Conservation (phyloP, 352 stramenopile species). For the Pythium periplocum region DNA sequence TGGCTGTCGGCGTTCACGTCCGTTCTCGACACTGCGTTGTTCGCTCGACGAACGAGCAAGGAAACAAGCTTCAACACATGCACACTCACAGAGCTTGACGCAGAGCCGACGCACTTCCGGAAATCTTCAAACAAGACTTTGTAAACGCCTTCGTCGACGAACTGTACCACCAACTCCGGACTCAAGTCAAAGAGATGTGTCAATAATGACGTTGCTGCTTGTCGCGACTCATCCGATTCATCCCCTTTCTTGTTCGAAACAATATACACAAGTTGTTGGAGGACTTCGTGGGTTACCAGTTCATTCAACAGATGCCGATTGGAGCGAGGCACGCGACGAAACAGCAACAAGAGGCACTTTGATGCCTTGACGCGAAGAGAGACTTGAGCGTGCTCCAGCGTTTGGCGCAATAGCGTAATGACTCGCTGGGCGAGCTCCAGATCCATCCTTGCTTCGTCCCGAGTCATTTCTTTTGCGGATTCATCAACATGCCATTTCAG, state of each 20-base stretch:
- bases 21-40: slow-evolving; percentile 11
- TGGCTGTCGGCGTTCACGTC: background rate
- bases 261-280: slow-evolving; percentile 50
- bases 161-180: slow-evolving; percentile 40
- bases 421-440: slow-evolving; percentile 39
- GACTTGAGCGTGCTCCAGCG: slow-evolving; percentile 51
- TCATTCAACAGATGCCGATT: slow-evolving; percentile 25
- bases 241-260: slow-evolving; percentile 36
- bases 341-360: slow-evolving; percentile 63
- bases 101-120: slow-evolving; percentile 32
- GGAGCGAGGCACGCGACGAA: slow-evolving; percentile 37
- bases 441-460: slow-evolving; percentile 23
- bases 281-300: slow-evolving; percentile 40
- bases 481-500: slow-evolving; percentile 39
- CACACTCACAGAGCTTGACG: slow-evolving; percentile 29
- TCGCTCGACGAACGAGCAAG: slow-evolving; percentile 51
- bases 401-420: slow-evolving; percentile 34
- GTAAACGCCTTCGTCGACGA: slow-evolving; percentile 61
- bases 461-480: slow-evolving; percentile 11
- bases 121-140: slow-evolving; percentile 48
- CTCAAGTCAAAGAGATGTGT: slow-evolving; percentile 64
- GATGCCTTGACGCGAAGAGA: slow-evolving; percentile 56
- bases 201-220: slow-evolving; percentile 56
- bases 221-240: slow-evolving; percentile 66
- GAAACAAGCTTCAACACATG: slow-evolving; percentile 50